Conservation (phyloP, 2,329 filamentous ascomycete genomes). For the Colletotrichum destructivum region DNA sequence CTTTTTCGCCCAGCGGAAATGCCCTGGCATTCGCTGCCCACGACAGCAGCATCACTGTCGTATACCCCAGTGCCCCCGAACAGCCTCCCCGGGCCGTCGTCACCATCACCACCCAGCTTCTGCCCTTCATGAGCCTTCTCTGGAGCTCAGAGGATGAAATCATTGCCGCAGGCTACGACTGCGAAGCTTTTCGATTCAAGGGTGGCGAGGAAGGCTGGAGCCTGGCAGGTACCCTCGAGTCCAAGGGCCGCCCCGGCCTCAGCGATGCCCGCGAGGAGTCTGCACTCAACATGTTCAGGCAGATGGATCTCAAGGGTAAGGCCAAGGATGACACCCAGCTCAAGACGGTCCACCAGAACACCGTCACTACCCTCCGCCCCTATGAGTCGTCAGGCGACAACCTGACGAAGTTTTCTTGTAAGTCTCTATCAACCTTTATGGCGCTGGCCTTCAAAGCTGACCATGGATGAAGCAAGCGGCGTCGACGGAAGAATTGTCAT, state of each 20-base stretch:
- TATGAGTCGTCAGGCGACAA: constrained; percentile 77
- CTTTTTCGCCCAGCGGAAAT: constrained; percentile 92
- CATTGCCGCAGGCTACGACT: constrained; percentile 92
- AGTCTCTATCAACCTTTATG: constrained; percentile 57
- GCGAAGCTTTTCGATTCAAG: constrained; percentile 90
- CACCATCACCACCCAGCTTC: constrained; percentile 88
- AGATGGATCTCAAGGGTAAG: constrained; percentile 99
- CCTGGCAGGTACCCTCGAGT: constrained; percentile 84
- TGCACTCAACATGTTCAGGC: constrained; percentile 96
- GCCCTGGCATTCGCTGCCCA: constrained; percentile 95
- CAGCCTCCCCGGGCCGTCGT: constrained; percentile 92
- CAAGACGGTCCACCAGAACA: constrained; percentile 97
- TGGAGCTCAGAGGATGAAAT: constrained; percentile 96
- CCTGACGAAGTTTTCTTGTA: constrained; percentile 89
- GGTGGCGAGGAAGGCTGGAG: constrained; percentile 88
- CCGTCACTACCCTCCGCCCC: constrained; percentile 85
- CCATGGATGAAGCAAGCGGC: constrained; percentile 75
- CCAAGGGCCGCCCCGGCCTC: constrained; percentile 74
- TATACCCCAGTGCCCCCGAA: constrained; percentile 93
- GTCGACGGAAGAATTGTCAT: constrained; percentile 88
- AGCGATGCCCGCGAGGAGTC: constrained; percentile 85
- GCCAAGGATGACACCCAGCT: constrained; percentile 92
- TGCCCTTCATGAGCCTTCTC: constrained; percentile 93
- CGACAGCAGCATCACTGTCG: constrained; percentile 96
- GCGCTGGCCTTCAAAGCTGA: constrained; percentile 36